Percentiles rank a stretch among this genome's conserved stretches.
These are phyloP conservation scores for Calonectria pseudoturangicola DNA, from an alignment of 2,329 filamentous ascomycete genomes.

Conservation along the genomic window DNA sequence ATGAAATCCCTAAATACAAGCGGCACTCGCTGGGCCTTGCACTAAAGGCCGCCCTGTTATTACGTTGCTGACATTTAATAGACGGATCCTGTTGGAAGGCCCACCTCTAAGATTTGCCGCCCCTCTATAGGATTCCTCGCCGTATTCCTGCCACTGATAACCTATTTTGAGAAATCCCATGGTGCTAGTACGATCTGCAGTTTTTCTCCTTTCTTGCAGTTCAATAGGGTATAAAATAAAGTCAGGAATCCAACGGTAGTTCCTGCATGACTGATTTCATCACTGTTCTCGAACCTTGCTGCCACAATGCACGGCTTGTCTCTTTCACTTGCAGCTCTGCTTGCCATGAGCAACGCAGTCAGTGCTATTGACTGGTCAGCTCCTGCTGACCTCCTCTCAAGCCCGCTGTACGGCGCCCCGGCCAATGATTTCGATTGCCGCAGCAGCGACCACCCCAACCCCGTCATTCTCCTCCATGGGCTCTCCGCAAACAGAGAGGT, in stretches of 20 bases:
- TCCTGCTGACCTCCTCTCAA: slow-evolving; percentile 9
- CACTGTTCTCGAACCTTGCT: background rate
- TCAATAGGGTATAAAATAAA: background rate
- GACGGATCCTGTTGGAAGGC: background rate
- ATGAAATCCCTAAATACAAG: background rate
- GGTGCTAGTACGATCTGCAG: background rate
- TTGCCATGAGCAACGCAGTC: background rate
- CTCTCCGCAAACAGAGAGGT: slow-evolving; percentile 19
- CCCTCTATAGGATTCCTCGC: slow-evolving; percentile 19
- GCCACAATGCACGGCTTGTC: background rate
- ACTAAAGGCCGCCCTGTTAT: background rate
- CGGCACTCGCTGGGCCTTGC: background rate
- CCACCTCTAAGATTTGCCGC: slow-evolving; percentile 15
- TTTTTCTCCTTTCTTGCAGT: background rate
- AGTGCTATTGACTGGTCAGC: slow-evolving; percentile 19
- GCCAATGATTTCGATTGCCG: slow-evolving; percentile 12
- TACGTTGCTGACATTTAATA: slow-evolving; percentile 3
- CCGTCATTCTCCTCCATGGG: slow-evolving; percentile 10
- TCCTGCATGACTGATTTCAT: no score
- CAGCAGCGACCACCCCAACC: slow-evolving; percentile 15
- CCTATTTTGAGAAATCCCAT: background rate
- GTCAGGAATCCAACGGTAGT: background rate
- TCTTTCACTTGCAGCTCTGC: background rate
- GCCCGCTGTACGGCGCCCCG: slow-evolving; percentile 9
- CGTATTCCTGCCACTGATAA: slow-evolving; percentile 22